Base-by-base conservation (phyloP, 2,329 filamentous ascomycete genomes). In the Pseudocercospora eumusae region DNA sequence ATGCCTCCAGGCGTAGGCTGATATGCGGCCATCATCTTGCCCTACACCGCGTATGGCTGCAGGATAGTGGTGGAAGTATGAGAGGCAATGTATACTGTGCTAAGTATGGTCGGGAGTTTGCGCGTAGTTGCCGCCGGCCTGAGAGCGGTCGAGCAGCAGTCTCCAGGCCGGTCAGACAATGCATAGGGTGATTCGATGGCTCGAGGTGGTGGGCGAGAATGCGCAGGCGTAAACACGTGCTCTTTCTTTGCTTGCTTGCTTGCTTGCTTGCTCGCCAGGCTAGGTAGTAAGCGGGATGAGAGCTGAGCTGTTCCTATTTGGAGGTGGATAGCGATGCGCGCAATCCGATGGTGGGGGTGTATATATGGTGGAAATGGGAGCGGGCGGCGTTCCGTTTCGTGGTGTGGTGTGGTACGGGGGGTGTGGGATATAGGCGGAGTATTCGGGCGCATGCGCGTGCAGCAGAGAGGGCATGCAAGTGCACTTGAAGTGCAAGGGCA, bases 11-110 rank as follows among this genome's bases (percentile, higher is more conserved):
- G 86, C 79, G 91, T 82, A 75, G 83, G 88, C 76, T 88, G 87
- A 73, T 86, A 90, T 72, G 84, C 81, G 65, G 87, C 84, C 88
- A 91, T 91, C 88, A 89, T 91, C 75, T 77, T 83, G 75, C 67
- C 70, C 63, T 58, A 64, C 61, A 68, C 42, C 25, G 21, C 40
- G 33, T 25, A 18, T 40, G 31, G 18, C 28, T 58, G 49, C 59
- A 55, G 57, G 59, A 49, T 55, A 56, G 36, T 57, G 23, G 47
- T 56, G 57, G 31, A 53, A 45, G 52, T 33, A 21, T 44, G 64
- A 67, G 67, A 74, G 80, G 82, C 36, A 25, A 45, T 57, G 20
- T 55, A 47, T 44, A 59, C 50, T 36, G 58, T 31, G 56, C 42
- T 62, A 53, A 54, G 53, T 54, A 40, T 44, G 53, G 28, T 57